phyloP scores from a whole-genome alignment of 352 stramenopile genomes.

The Peronospora farinosa region DNA sequence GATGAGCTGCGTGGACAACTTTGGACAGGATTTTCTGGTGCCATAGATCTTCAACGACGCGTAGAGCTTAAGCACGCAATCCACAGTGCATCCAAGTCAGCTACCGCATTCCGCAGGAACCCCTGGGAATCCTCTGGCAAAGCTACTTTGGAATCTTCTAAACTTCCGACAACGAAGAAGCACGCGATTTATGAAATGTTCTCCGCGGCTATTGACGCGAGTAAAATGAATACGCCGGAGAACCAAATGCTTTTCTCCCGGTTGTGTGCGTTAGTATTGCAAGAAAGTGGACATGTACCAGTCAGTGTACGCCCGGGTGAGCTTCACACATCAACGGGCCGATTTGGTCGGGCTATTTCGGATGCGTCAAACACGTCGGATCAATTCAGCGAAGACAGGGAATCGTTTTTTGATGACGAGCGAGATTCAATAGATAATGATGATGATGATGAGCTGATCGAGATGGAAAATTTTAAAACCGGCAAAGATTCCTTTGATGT shows the following conservation, averaged over 20 bases:
- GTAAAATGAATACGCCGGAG: conserved; percentile 38
- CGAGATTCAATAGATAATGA: conserved; percentile 32
- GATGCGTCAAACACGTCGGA: conserved; percentile 39
- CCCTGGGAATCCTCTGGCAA: conserved; percentile 16
- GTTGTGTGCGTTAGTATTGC: conserved; percentile 47
- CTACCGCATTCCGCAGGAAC: conserved; percentile 25
- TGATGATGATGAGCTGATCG: conserved; percentile 24
- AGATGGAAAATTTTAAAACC: conserved; percentile 24
- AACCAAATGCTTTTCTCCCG: conserved; percentile 60
- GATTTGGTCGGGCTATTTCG: conserved; percentile 30
- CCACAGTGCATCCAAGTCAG: conserved; percentile 43
- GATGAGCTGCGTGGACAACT: conserved; percentile 68
- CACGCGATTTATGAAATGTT: conserved; percentile 47
- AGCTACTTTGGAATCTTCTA: conserved; percentile 6
- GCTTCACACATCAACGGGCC: conserved; percentile 21
- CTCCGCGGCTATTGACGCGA: conserved; percentile 37
- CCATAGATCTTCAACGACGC: conserved; percentile 47
- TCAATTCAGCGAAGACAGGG: conserved; percentile 37
- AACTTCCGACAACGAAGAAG: conserved; percentile 22
- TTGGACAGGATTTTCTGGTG: conserved; percentile 73
- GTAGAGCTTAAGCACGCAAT: conserved; percentile 55
- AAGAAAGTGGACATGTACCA: conserved; percentile 31
- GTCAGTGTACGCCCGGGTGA: conserved; percentile 26
- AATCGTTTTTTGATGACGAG: conserved; percentile 32
- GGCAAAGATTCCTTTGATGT: conserved; percentile 9